Conservation (phyloP, 306 rosid species). For the Vigna hirtella region DNA sequence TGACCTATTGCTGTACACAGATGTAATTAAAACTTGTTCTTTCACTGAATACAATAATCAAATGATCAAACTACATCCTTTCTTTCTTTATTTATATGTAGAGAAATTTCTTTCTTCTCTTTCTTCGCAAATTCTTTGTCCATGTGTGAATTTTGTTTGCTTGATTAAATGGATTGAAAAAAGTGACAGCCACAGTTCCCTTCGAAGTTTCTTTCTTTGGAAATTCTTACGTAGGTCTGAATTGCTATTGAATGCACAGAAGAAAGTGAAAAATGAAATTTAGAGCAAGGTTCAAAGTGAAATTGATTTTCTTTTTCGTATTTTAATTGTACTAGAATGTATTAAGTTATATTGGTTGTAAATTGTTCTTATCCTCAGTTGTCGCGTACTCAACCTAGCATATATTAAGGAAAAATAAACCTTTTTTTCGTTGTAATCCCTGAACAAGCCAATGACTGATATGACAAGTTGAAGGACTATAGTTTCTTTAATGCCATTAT, state of each 20-base stretch:
- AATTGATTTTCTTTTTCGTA: slow-evolving; percentile 2
- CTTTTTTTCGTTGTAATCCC: not conserved
- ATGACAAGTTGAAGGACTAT: slow-evolving; percentile 8
- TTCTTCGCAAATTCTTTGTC: not conserved
- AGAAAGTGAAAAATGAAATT: slow-evolving; percentile 19
- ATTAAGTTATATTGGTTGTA: not conserved
- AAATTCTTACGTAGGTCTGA: slow-evolving; percentile 1
- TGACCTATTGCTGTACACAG: slow-evolving; percentile 36
- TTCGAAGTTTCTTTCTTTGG: not conserved
- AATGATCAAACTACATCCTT: slow-evolving; percentile 23
- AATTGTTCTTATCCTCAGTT: slow-evolving; percentile 9
- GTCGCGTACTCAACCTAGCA: not conserved
- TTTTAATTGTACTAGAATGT: not conserved
- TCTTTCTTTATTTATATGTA: not conserved
- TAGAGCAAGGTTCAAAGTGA: not conserved
- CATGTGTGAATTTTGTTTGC: not conserved
- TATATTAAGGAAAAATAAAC: not conserved
- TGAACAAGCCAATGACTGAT: not conserved
- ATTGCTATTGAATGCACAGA: not conserved
- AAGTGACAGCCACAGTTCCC: not conserved
- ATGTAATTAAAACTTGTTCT: slow-evolving; percentile 18
- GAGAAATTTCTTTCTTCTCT: not conserved
- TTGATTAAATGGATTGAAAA: not conserved
- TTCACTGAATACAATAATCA: slow-evolving; percentile 11
- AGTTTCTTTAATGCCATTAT: slow-evolving; percentile 19